phyloP scores from a whole-genome alignment of 148 eudicot species.

The Limonium bicolor region DNA sequence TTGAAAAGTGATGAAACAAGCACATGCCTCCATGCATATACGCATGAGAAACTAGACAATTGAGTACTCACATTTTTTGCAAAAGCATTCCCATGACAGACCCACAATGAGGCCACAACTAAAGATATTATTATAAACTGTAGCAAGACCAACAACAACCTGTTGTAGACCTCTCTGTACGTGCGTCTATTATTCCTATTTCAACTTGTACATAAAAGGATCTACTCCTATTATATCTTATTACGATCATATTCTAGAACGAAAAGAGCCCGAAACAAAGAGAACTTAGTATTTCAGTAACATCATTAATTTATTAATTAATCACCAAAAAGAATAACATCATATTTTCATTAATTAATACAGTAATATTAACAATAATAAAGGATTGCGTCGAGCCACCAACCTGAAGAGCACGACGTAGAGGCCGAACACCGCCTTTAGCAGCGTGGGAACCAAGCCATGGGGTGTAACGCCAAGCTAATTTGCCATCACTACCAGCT shows the following conservation, averaged over 20 bases:
- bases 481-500: conserved; percentile 79
- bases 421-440: conserved; percentile 81
- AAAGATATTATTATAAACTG: too few species aligned
- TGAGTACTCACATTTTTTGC: conserved; percentile 8
- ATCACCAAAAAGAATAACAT: background rate
- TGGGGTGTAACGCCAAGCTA: conserved; percentile 99
- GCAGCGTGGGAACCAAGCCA: conserved; percentile 92
- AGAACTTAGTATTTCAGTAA: too few species aligned
- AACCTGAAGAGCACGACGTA: conserved; percentile 86
- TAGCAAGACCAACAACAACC: too few species aligned
- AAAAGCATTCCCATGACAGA: conserved; percentile 1
- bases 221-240: too few species aligned
- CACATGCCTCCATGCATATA: conserved; percentile 23
- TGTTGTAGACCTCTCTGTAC: too few species aligned
- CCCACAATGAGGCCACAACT: too few species aligned
- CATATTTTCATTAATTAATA: background rate
- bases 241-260: too few species aligned
- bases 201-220: too few species aligned
- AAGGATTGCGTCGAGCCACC: conserved; percentile 1
- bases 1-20: conserved; percentile 1
- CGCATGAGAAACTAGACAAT: conserved; percentile 18
- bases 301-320: background rate
- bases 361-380: background rate
- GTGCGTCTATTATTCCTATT: too few species aligned
- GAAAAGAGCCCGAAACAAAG: too few species aligned